These are phyloP conservation scores for Penicillium lividum DNA, from an alignment of 495 filamentous ascomycete species.

Conservation along the genomic window DNA sequence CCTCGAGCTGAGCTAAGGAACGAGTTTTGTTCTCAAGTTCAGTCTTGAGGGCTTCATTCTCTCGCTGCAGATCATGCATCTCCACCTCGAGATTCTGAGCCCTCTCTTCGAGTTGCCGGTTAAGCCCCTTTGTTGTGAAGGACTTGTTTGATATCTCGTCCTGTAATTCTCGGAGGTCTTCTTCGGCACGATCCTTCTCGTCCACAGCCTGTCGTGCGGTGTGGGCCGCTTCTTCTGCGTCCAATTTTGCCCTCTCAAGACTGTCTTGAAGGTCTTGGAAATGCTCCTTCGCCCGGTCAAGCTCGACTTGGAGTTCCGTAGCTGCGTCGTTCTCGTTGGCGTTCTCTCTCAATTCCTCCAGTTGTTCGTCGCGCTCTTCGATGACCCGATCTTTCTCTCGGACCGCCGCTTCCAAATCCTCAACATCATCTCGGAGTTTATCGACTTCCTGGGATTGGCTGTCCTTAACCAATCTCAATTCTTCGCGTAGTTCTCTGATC, in stretches of 20 bases:
- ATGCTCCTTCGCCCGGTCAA: constrained; percentile 57
- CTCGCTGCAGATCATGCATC: constrained; percentile 58
- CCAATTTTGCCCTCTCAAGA: constrained; percentile 50
- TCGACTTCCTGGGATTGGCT: constrained; percentile 57
- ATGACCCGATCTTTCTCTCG: constrained; percentile 65
- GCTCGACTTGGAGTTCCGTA: constrained; percentile 50
- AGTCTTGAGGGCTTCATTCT: constrained; percentile 52
- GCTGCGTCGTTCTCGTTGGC: constrained; percentile 54
- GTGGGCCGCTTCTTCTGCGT: constrained; percentile 58
- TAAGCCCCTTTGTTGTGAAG: constrained; percentile 72
- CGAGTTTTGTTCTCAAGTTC: constrained; percentile 52
- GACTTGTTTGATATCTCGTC: constrained; percentile 81
- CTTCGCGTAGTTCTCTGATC: constrained; percentile 47
- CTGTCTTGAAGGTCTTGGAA: constrained; percentile 64
- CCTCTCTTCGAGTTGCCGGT: constrained; percentile 73
- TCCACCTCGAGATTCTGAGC: constrained; percentile 64
- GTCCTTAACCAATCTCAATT: constrained; percentile 46
- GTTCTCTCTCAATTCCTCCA: constrained; percentile 59
- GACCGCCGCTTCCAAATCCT: constrained; percentile 65
- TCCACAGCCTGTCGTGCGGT: constrained; percentile 63
- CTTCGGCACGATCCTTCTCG: constrained; percentile 54
- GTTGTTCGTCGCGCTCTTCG: constrained; percentile 65
- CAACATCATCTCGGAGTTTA: constrained; percentile 65
- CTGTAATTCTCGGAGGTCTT: constrained; percentile 60
- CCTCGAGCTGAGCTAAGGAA: constrained; percentile 39